Conservation (phyloP, 495 filamentous ascomycete species). For the Saxophila tyrrhenica region DNA sequence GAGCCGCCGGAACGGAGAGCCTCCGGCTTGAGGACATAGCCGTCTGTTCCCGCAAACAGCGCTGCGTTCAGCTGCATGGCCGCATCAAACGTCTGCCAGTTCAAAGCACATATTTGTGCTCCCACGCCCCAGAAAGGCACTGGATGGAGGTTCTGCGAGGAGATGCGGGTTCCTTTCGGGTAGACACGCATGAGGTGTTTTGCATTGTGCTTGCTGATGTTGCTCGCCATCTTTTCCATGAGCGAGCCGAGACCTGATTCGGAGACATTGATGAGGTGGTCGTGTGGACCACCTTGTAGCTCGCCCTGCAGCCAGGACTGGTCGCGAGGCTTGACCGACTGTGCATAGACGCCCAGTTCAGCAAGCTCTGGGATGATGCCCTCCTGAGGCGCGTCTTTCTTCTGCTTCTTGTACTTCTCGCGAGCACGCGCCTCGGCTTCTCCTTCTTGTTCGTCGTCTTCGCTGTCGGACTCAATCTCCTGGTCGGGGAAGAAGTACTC, state of each 20-base stretch:
- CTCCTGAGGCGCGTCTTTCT: constrained; percentile 27
- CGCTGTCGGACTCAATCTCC: constrained; percentile 24
- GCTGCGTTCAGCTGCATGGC: constrained; percentile 47
- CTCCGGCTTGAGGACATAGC: constrained; percentile 44
- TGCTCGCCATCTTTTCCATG: constrained; percentile 25
- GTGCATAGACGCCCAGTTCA: constrained; percentile 44
- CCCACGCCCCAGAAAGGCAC: constrained; percentile 43
- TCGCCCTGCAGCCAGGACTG: constrained; percentile 38
- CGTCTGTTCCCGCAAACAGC: constrained; percentile 40
- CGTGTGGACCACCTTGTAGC: constrained; percentile 37
- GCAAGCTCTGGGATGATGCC: constrained; percentile 43
- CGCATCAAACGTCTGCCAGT: constrained; percentile 46
- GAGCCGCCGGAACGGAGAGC: constrained; percentile 37
- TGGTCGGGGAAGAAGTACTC: constrained; percentile 38
- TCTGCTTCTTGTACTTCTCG: constrained; percentile 32
- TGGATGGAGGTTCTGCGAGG: constrained; percentile 41
- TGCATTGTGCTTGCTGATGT: constrained; percentile 41
- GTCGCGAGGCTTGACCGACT: constrained; percentile 44
- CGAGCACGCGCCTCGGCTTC: constrained; percentile 34
- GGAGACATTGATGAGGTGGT: constrained; percentile 48
- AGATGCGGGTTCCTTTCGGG: constrained; percentile 46
- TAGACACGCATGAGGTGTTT: constrained; percentile 44
- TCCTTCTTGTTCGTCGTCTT: constrained; percentile 28
- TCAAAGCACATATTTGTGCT: constrained; percentile 45
- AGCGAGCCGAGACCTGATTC: constrained; percentile 36